Evolutionary conservation across 306 rosid genomes (phyloP), one percentile per base, ranked within the genome.

Genomic region (Coriaria nepalensis): DNA sequence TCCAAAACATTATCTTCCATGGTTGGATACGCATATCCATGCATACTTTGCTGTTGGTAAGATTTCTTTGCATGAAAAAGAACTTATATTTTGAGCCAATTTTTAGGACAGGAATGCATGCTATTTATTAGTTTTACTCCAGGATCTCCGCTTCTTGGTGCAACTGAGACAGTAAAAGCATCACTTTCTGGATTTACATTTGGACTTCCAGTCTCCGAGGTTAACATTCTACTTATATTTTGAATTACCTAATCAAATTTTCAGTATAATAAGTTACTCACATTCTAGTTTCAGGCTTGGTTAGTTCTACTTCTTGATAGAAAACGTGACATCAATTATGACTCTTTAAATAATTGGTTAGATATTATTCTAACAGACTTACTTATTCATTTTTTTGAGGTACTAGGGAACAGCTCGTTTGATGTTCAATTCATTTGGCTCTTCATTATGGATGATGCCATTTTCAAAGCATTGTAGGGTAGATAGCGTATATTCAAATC

Each of bases 21-120:
- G 95, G 98, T 66, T 90, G 62, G 95, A 90, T 67, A 79, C 79
- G 61, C 98, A 90, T 58, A 84, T 90, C 59, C 94, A 85, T 60
- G 98, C 98, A 62, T 90, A 79, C 68, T 90, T 90, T 69, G 87
- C 98, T 49, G 94, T 90, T 73, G 98, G 98, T 90, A 81, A 34
- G 75, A 43, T 54, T 66, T 40, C n/a, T 46, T 52, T 63, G 43
- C 39, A 33, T 45, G 40, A 33, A 40, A 56, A 32, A 47, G 8
- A 37, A 43, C 54, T 34, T 48, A n/a, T n/a, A n/a, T 36, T 52
- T 66, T 49, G 43, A 42, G 58, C 53, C 33, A 29, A 43, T 40
- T 49, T 50, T 11, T 49, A 6, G 20, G 9, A 33, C 43, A 36
- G 37, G 65, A 34, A 54, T 41, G 15, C 48, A 11, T 47, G 49